Evolutionary conservation across 768 basidiomycete genomes (phyloP), one percentile per base, ranked within the genome.

Genomic region (Mycena epipterygia): DNA sequence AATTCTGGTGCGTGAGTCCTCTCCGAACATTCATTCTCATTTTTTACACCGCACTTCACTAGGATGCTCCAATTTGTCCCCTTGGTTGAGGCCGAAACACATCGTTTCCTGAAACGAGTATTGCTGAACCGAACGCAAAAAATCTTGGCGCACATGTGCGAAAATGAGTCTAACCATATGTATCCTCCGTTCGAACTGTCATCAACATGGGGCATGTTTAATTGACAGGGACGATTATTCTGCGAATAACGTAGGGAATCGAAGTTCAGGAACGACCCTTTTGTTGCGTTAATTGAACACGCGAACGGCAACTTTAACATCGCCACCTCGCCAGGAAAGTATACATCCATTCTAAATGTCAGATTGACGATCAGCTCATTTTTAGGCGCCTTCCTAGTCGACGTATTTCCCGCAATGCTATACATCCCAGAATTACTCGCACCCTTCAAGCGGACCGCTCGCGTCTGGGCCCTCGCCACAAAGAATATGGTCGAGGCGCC

Each of bases 191-290:
- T n/a, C n/a, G n/a, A n/a, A n/a, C 21, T 5, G 14, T 12, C 17
- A 12, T 42, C n/a, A n/a, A n/a, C n/a, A 12, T 42, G 14, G 21
- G 5, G 5, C 62, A n/a, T 27, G 13, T 27, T 52, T 88, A 87
- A 48, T 79, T 87, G 37, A 85, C 88, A 17, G 89, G 89, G 5
- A 82, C 84, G 14, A 85, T 89, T 39, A 89, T 90, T 27, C 73
- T 90, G 56, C 81, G 84, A 30, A 79, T 89, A 9, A 85, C 88
- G 1, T 88, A 90, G 66, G 89, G 89, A n/a, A 88, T 89, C 57
- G 82, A 88, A 62, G 88, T 89, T 8, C 81, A 84, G 69, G 89
- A 89, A 23, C 81, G 89, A 90, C 60, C 86, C 87, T 0, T 88
- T 87, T 62, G 80, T 90, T 1, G 75, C 81, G n/a, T 81, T 89